These are phyloP conservation scores for Agapanthus africanus DNA, from an alignment of 106 monocot species.

Conservation along the genomic window DNA sequence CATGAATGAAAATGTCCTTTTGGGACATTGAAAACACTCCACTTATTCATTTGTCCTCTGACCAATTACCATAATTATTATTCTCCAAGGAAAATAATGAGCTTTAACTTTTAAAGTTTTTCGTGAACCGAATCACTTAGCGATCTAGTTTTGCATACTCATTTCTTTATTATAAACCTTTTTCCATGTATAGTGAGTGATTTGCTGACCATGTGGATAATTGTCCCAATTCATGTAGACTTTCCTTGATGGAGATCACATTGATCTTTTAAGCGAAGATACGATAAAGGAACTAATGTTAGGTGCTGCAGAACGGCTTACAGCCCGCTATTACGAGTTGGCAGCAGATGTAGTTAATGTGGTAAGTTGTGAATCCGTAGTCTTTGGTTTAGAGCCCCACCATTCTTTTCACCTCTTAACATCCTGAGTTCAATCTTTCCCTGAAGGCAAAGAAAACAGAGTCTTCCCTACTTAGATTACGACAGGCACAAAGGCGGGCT, in stretches of 20 bases:
- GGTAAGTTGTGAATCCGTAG: constrained; percentile 42
- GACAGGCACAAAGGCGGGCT: constrained; percentile 80
- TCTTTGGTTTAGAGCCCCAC: not conserved
- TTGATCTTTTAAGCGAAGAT: constrained; percentile 44
- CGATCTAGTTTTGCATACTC: not conserved
- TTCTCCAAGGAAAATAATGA: not conserved
- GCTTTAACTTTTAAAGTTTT: not conserved
- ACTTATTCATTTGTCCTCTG: not conserved
- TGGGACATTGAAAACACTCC: not conserved
- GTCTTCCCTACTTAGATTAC: constrained; percentile 74
- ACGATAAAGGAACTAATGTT: constrained; percentile 35
- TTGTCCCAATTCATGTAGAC: constrained; percentile 27
- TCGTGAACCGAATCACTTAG: no score
- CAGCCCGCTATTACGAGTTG: constrained; percentile 66
- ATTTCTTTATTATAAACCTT: constrained; percentile 1
- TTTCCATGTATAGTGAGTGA: not conserved
- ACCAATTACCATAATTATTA: not conserved
- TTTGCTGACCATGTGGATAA: not conserved
- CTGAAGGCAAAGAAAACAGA: constrained; percentile 80
- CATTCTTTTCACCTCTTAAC: not conserved
- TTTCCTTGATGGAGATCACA: constrained; percentile 64
- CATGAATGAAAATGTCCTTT: no score
- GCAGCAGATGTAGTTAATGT: constrained; percentile 72
- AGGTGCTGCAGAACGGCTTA: constrained; percentile 53
- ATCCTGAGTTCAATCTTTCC: not conserved